Base-by-base conservation (phyloP, 2,329 filamentous ascomycete species). In the Aschersonia sp. region DNA sequence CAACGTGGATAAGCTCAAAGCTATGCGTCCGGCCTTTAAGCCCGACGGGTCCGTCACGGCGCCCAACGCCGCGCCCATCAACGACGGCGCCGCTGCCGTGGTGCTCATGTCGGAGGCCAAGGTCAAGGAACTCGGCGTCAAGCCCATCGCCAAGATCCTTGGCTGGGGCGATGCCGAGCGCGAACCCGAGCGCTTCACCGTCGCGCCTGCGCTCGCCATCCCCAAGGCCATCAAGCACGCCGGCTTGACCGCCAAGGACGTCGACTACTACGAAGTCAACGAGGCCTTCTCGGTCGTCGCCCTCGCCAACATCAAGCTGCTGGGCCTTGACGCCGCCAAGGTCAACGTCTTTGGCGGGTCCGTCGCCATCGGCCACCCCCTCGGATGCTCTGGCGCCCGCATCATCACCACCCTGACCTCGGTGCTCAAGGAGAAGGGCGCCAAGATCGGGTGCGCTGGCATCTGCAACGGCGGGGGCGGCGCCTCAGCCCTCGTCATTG, bases 391-490 rank as follows among this genome's bases (percentile, higher is more conserved):
- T 31, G 92, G 92, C 59, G 92, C 92, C 50, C 85, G 92, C 62
- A 96, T 98, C 61, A 77, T 95, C 57, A 84, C 89, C 45, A 98
- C 92, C 12, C 69, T 98, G 55, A 79, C 94, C 48, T 85, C 88
- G 53, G 91, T 97, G 38, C 72, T 98, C 60, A 85, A 78, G 66
- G 84, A 92, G 65, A 92, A 89, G 76, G 85, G 88, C 66, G 89
- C 81, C 60, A 96, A 94, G 82, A 82, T 97, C 65, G 92, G 92
- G 49, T 85, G 82, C 61, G 91, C 86, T 40, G 92, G 87, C 61
- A 97, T 98, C 63, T 98, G 92, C 80, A 98, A 98, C 67, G 92
- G 92, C 55, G 92, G 92, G 50, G 92, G 92, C 58, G 92, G 92
- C 64, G 92, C 92, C 51, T 94, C 87, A 59, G 92, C 92, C 50